Evolutionary conservation across 371 early-diverging fungal species (phyloP), one percentile per base, ranked within the genome.

Genomic region (Rhizomucor miehei): DNA sequence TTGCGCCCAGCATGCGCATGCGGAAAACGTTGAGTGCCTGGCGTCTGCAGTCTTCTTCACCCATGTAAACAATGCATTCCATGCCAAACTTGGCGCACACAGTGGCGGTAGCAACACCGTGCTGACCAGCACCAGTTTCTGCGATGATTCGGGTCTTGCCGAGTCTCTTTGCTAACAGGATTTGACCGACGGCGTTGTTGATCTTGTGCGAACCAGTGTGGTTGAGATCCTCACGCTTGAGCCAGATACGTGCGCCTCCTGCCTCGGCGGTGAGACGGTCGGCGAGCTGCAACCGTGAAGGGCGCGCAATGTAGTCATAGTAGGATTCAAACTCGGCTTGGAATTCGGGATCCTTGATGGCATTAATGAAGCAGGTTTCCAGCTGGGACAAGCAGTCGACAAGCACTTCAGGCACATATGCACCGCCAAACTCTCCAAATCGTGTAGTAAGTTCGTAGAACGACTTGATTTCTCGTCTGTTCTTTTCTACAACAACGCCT

Each of bases 201-300:
- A 98, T 93, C 79, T 97, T 98, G 84, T 98, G 98, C 39, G 96
- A 92, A 29, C 98, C 98, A 34, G 98, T 98, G 70, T 98, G 97
- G 79, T 96, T 97, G 60, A 96, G 75, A 68, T 98, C 98, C 68
- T 98, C 98, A 60, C 98, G 90, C 83, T 98, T 98, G 61, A 98
- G 80, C 93, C 93, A 98, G 70, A 98, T 95, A 20, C 77, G 77
- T 21, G 98, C 97, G 50, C 97, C 97, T 29, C 84, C 83, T 48
- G 80, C 77, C 44, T 86, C 69, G 48, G 75, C 86, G 1, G 95
- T 93, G 66, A 97, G 69, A 12, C 94, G 87, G 48, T 87, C 86
- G 19, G 97, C 97, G 36, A 84, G 65, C 52, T 95, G 93, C 51
- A 97, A 70, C 46, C 87, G 84, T 41, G 95, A 94, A 41, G 92